Evolutionary conservation across 1,284 basidiomycete species (phyloP).

Genomic region (Cryptococcus floricola): DNA sequence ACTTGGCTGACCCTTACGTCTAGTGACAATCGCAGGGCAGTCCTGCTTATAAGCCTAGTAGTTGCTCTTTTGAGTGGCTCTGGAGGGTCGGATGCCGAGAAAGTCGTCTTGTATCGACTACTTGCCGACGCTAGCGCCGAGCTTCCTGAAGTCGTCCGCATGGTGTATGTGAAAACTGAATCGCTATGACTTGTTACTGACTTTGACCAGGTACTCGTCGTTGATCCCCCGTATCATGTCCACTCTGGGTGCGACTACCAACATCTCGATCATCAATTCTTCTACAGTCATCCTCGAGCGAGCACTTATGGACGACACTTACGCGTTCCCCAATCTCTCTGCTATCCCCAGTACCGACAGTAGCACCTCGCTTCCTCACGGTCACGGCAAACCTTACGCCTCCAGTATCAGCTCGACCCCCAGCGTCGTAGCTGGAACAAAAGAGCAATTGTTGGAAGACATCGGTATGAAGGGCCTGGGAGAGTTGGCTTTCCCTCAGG

Average conservation of each 20-base stretch:
- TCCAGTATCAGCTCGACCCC: conserved; percentile 14
- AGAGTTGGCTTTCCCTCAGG: conserved; percentile 36
- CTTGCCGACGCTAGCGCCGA: conserved; percentile 67
- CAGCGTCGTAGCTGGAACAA: conserved; percentile 8
- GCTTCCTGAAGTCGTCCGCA: conserved; percentile 69
- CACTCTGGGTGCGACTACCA: conserved; percentile 68
- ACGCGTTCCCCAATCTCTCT: conserved; percentile 28
- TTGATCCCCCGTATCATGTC: conserved; percentile 73
- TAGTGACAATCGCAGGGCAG: conserved; percentile 61
- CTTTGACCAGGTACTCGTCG: conserved; percentile 62
- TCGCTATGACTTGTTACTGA: neutral
- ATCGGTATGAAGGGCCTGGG: conserved; percentile 42
- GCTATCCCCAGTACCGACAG: conserved; percentile 8
- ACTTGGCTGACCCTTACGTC: neutral
- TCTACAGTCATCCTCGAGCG: conserved; percentile 65
- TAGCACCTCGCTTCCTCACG: conserved; percentile 20
- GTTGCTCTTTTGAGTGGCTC: conserved; percentile 67
- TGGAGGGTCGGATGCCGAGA: conserved; percentile 73
- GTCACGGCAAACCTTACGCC: conserved; percentile 13
- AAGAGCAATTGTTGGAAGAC: conserved; percentile 42
- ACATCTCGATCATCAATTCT: conserved; percentile 64
- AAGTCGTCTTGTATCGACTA: conserved; percentile 71
- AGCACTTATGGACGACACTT: conserved; percentile 37
- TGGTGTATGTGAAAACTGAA: conserved; percentile 58
- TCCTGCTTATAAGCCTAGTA: conserved; percentile 70